Conservation (phyloP, 2,329 filamentous ascomycete species). For the Alternaria metachromatica region DNA sequence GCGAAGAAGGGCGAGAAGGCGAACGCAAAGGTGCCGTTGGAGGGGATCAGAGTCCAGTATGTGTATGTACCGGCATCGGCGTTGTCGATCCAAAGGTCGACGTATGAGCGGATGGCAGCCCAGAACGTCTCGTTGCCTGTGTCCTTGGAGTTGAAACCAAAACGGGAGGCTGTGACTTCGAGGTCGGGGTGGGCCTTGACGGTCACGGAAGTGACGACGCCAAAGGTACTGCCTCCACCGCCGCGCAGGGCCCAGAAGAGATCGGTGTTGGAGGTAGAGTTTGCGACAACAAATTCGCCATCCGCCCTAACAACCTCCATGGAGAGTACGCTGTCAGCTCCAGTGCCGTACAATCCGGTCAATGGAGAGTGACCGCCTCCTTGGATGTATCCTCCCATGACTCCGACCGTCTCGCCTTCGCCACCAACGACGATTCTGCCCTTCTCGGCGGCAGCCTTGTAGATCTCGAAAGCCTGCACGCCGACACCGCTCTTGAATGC, state of each 20-base stretch:
- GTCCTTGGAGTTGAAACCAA: constrained; percentile 38
- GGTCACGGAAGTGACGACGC: constrained; percentile 42
- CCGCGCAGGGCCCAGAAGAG: constrained; percentile 48
- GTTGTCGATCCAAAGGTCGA: constrained; percentile 44
- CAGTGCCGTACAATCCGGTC: constrained; percentile 52
- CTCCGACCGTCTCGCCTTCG: constrained; percentile 58
- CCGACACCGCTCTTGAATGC: constrained; percentile 64
- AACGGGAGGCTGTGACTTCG: constrained; percentile 40
- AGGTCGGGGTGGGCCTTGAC: constrained; percentile 45
- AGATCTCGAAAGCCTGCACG: constrained; percentile 61
- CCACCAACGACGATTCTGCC: constrained; percentile 61
- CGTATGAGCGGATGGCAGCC: constrained; percentile 35
- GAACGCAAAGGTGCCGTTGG: constrained; percentile 43
- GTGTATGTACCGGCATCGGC: constrained; percentile 47
- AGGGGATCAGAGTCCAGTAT: constrained; percentile 42
- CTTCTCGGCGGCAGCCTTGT: constrained; percentile 56
- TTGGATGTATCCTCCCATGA: constrained; percentile 53
- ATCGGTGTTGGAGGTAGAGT: constrained; percentile 39
- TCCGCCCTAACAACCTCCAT: constrained; percentile 44
- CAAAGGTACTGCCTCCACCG: constrained; percentile 45
- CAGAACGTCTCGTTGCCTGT: constrained; percentile 48
- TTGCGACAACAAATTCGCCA: constrained; percentile 39
- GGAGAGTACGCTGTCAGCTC: constrained; percentile 46
- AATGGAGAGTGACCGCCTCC: constrained; percentile 65
- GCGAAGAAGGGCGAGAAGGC: constrained; percentile 47